phyloP scores from a whole-genome alignment of 2,329 filamentous ascomycete species.

The Alternaria novae-zelandiae region DNA sequence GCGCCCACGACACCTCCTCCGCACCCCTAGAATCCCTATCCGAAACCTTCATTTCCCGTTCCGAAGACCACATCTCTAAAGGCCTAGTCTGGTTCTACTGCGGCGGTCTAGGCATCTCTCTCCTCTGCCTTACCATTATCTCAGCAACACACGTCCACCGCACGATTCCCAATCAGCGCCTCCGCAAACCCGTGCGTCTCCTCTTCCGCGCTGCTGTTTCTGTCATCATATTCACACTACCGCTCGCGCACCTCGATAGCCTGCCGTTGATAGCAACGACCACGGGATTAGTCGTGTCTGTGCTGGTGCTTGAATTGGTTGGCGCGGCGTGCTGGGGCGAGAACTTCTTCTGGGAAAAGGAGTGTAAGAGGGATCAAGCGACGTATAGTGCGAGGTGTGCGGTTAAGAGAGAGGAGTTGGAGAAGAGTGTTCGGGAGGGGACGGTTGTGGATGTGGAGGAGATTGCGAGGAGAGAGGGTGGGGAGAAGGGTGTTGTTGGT shows the following conservation, averaged over 20 bases:
- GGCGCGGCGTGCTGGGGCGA: constrained; percentile 38
- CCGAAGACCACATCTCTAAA: constrained; percentile 57
- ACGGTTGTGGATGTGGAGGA: constrained; percentile 44
- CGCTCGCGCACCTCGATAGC: constrained; percentile 54
- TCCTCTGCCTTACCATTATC: constrained; percentile 63
- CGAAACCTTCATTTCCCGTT: constrained; percentile 57
- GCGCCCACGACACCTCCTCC: constrained; percentile 61
- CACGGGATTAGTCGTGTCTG: constrained; percentile 45
- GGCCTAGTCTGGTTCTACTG: constrained; percentile 70
- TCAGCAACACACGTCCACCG: constrained; percentile 64
- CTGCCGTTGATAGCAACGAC: constrained; percentile 49
- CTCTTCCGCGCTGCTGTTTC: constrained; percentile 58
- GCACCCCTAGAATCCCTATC: constrained; percentile 58
- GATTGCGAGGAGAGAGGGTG: constrained; percentile 36
- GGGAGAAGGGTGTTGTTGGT: constrained; percentile 30
- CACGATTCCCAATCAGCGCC: constrained; percentile 55
- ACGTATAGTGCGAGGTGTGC: constrained; percentile 42
- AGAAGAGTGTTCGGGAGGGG: constrained; percentile 38
- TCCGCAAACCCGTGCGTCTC: constrained; percentile 60
- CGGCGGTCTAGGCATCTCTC: constrained; percentile 63
- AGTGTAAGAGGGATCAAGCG: constrained; percentile 30
- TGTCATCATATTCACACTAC: constrained; percentile 62
- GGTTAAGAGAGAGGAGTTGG: constrained; percentile 39
- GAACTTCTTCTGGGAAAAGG: constrained; percentile 34
- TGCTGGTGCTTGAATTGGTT: constrained; percentile 46